Conservation (phyloP, 2,329 filamentous ascomycete genomes). For the Clonostachys rosea region DNA sequence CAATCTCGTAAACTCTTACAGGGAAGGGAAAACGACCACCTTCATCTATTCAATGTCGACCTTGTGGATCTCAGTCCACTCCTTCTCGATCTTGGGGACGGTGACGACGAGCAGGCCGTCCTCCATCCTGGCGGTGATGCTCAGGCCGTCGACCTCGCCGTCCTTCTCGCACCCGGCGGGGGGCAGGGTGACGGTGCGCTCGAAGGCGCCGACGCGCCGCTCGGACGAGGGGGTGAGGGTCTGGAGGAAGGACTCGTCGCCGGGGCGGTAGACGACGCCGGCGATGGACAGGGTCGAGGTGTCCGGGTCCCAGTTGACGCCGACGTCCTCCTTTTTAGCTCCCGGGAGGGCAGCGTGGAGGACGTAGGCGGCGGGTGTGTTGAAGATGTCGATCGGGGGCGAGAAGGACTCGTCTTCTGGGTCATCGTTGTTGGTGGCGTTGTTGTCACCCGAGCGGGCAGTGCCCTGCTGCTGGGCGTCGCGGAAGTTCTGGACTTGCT, state of each 20-base stretch:
- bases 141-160: slow-evolving; percentile 60
- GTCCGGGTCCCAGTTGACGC: slow-evolving; percentile 71
- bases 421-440: slow-evolving; percentile 13
- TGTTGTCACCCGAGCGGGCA: slow-evolving; percentile 3
- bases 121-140: slow-evolving; percentile 71
- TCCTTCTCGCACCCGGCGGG: slow-evolving; percentile 20
- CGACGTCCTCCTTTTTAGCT: slow-evolving; percentile 73
- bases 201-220: slow-evolving; percentile 70
- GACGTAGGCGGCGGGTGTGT: slow-evolving; percentile 59
- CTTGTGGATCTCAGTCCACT: slow-evolving; percentile 53
- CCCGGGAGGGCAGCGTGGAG: slow-evolving; percentile 75
- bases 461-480: slow-evolving; percentile 4
- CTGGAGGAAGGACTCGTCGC: slow-evolving; percentile 64
- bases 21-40: not conserved
- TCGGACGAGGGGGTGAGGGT: slow-evolving; percentile 57
- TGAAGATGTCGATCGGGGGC: slow-evolving; percentile 73
- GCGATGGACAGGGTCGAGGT: slow-evolving; percentile 60
- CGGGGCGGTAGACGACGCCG: slow-evolving; percentile 69
- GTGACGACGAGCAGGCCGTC: slow-evolving; percentile 73
- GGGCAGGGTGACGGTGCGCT: slow-evolving; percentile 62
- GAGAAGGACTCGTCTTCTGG: slow-evolving; percentile 33
- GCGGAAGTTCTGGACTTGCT: slow-evolving; percentile 5
- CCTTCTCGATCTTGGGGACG: slow-evolving; percentile 66
- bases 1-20: no score
- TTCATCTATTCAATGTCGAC: slow-evolving; percentile 41